These are phyloP conservation scores for Rhododendron mucronatum DNA, from an alignment of 148 eudicot species.

Conservation along the genomic window DNA sequence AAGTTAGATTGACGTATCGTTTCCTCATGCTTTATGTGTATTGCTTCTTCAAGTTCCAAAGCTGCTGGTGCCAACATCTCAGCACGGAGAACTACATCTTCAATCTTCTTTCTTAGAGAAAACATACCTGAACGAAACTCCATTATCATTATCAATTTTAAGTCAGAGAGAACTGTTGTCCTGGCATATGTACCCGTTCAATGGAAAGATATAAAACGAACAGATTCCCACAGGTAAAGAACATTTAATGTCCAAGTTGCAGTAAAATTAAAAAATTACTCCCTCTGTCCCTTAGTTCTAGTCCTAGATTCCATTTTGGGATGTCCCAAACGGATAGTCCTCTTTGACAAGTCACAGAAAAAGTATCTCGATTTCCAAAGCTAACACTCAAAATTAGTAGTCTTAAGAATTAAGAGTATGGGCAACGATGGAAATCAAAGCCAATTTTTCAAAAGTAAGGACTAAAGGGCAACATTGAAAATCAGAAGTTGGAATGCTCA, in stretches of 20 bases:
- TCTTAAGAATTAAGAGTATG: not conserved
- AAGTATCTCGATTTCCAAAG: not conserved
- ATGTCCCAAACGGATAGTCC: not conserved
- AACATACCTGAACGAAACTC: constrained; percentile 50
- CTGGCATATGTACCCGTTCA: not conserved
- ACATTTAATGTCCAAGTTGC: not conserved
- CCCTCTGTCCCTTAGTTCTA: not conserved
- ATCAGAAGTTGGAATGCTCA: not conserved
- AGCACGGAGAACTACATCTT: constrained; percentile 68
- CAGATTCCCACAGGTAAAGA: not conserved
- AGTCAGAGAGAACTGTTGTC: not conserved
- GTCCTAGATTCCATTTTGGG: not conserved
- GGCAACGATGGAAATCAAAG: not conserved
- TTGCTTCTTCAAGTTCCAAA: constrained; percentile 68
- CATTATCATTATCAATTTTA: not conserved
- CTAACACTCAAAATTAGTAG: not conserved
- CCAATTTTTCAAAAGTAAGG: not conserved
- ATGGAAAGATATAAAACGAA: not conserved
- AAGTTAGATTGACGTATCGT: constrained; percentile 46
- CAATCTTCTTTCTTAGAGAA: constrained; percentile 73
- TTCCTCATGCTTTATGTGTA: constrained; percentile 51
- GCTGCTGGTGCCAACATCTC: constrained; percentile 68
- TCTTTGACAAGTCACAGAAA: not conserved
- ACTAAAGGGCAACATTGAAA: not conserved
- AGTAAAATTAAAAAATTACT: not conserved